These are phyloP conservation scores for Golubevia pallescens DNA, from an alignment of 1,284 basidiomycete species.

Conservation along the genomic window DNA sequence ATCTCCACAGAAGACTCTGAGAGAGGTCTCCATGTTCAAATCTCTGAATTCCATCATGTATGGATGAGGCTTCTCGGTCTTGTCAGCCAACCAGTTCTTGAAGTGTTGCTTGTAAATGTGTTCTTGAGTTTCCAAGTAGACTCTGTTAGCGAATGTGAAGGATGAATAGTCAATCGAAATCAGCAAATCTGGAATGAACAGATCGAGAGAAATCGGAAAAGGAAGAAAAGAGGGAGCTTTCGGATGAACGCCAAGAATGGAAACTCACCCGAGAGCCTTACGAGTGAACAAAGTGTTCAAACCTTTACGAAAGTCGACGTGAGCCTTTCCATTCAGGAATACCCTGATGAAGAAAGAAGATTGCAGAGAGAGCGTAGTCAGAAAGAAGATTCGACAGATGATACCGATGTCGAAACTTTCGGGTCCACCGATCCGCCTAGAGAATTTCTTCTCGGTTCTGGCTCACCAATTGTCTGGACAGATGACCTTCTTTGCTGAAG, in stretches of 20 bases:
- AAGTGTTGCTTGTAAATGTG: conserved; percentile 54
- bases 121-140: conserved; percentile 62
- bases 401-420: too few species aligned
- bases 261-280: conserved; percentile 79
- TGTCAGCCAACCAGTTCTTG: conserved; percentile 52
- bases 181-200: not conserved
- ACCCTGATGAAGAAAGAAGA: conserved; percentile 72
- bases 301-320: conserved; percentile 91
- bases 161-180: too few species aligned
- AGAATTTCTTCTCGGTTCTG: too few species aligned
- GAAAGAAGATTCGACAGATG: too few species aligned
- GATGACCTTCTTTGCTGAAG: conserved; percentile 88
- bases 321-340: conserved; percentile 90
- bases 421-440: too few species aligned
- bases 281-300: conserved; percentile 93
- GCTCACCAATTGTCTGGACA: conserved; percentile 83
- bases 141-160: not conserved
- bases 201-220: not conserved
- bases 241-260: too few species aligned
- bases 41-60: conserved; percentile 90
- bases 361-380: too few species aligned
- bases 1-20: conserved; percentile 89
- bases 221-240: too few species aligned
- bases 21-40: conserved; percentile 96
- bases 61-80: conserved; percentile 46